Evolutionary conservation across 2,329 filamentous ascomycete genomes (phyloP).

Genomic region (Phaeosphaeria sp.): DNA sequence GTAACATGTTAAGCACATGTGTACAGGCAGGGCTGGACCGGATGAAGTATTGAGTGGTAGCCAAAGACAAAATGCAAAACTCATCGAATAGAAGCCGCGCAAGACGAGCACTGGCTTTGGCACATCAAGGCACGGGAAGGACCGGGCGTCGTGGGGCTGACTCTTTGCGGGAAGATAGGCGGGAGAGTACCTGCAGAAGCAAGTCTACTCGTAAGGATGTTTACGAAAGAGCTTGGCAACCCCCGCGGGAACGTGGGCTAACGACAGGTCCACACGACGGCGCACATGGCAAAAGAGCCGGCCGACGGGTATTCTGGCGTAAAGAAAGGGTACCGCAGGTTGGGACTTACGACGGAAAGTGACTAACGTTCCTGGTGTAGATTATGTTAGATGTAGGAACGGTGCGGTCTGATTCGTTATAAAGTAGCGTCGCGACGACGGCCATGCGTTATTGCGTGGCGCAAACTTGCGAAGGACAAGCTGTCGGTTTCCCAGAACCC

Average conservation of each 20-base stretch:
- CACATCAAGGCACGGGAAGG: constrained; percentile 24
- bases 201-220: constrained; percentile 12
- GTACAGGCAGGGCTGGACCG: constrained; percentile 13
- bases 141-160: constrained; percentile 36
- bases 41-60: constrained; percentile 13
- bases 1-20: neutral
- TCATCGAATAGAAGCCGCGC: constrained; percentile 5
- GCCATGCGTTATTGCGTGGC: too few species aligned
- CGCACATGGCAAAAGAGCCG: constrained; percentile 8
- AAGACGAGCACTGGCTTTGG: constrained; percentile 18
- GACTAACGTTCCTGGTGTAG: too few species aligned
- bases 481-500: too few species aligned
- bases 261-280: constrained; percentile 21
- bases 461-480: too few species aligned
- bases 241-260: constrained; percentile 19
- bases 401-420: too few species aligned
- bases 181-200: constrained; percentile 25
- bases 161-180: constrained; percentile 27
- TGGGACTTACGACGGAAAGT: too few species aligned
- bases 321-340: constrained; percentile 8
- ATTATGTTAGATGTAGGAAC: too few species aligned
- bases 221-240: constrained; percentile 15
- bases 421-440: too few species aligned
- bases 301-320: constrained; percentile 11
- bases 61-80: neutral